These are phyloP conservation scores for Hypholoma sublateritium DNA, from an alignment of 768 basidiomycete genomes.

Conservation along the genomic window DNA sequence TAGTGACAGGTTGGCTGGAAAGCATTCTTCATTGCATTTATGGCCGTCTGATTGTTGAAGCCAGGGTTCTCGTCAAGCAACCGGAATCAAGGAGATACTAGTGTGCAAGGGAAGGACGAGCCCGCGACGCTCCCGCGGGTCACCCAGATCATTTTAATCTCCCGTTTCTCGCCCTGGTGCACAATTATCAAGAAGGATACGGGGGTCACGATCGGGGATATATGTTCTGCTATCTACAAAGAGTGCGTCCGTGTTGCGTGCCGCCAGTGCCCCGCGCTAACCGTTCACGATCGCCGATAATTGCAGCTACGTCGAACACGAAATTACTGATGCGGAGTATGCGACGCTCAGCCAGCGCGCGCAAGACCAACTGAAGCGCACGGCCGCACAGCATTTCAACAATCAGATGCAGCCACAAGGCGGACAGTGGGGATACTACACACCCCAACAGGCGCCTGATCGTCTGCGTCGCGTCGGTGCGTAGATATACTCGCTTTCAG, in stretches of 20 bases:
- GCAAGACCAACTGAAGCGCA: slow-evolving; percentile 73
- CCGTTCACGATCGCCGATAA: neutral
- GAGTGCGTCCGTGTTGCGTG: slow-evolving; percentile 54
- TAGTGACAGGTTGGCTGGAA: slow-evolving; percentile 55
- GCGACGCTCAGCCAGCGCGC: slow-evolving; percentile 55
- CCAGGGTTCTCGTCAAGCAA: slow-evolving; percentile 1
- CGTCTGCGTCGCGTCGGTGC: slow-evolving; percentile 64
- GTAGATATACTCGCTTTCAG: slow-evolving; percentile 24
- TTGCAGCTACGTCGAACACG: slow-evolving; percentile 65
- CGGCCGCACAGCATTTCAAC: slow-evolving; percentile 41
- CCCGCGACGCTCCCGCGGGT: slow-evolving; percentile 73
- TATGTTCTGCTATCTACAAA: slow-evolving; percentile 68
- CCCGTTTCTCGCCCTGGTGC: slow-evolving; percentile 72
- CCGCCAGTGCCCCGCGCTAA: neutral
- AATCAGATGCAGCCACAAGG: slow-evolving; percentile 15
- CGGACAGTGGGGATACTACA: slow-evolving; percentile 45
- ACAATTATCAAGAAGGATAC: slow-evolving; percentile 68
- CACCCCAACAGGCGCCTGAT: slow-evolving; percentile 42
- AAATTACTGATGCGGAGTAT: slow-evolving; percentile 68
- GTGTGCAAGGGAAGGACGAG: slow-evolving; percentile 42
- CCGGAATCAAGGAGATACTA: slow-evolving; percentile 6
- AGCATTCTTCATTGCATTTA: neutral
- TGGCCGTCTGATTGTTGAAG: neutral
- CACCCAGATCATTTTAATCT: slow-evolving; percentile 56
- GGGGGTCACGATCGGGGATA: slow-evolving; percentile 76